Conservation (phyloP, 352 stramenopile species). For the Phytophthora cactorum region DNA sequence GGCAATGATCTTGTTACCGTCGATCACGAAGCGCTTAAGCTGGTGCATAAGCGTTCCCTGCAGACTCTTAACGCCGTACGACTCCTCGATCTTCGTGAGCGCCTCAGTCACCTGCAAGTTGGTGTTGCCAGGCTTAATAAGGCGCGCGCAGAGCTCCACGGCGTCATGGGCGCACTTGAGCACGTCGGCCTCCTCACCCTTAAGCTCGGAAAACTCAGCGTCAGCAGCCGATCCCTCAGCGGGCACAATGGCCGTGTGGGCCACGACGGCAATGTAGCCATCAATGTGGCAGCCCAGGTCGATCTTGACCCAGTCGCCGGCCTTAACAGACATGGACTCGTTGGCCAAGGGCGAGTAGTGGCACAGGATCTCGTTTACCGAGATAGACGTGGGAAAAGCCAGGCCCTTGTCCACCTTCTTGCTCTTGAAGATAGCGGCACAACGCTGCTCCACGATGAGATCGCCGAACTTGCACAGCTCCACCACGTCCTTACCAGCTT, state of each 20-base stretch:
- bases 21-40: constrained; percentile 98
- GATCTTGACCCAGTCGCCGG: constrained; percentile 91
- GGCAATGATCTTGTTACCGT: constrained; percentile 97
- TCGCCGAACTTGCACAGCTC: constrained; percentile 96
- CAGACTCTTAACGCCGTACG: constrained; percentile 97
- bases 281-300: constrained; percentile 99
- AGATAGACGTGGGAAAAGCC: constrained; percentile 99
- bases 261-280: constrained; percentile 98
- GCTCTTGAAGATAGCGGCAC: constrained; percentile 96
- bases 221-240: constrained; percentile 72
- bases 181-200: constrained; percentile 93
- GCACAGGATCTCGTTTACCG: constrained; percentile 99
- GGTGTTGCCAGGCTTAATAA: constrained; percentile 98
- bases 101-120: constrained; percentile 96
- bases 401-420: constrained; percentile 98
- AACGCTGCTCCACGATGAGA: constrained; percentile 83
- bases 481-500: constrained; percentile 94
- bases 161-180: constrained; percentile 97
- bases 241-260: constrained; percentile 97
- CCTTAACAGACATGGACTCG: constrained; percentile 81
- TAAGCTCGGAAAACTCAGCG: constrained; percentile 59
- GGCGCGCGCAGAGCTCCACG: constrained; percentile 94
- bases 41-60: constrained; percentile 99
- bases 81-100: constrained; percentile 94
- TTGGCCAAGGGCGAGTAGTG: constrained; percentile 97